These are phyloP conservation scores for Ustilago nuda DNA, from an alignment of 1,284 basidiomycete genomes.

Conservation along the genomic window DNA sequence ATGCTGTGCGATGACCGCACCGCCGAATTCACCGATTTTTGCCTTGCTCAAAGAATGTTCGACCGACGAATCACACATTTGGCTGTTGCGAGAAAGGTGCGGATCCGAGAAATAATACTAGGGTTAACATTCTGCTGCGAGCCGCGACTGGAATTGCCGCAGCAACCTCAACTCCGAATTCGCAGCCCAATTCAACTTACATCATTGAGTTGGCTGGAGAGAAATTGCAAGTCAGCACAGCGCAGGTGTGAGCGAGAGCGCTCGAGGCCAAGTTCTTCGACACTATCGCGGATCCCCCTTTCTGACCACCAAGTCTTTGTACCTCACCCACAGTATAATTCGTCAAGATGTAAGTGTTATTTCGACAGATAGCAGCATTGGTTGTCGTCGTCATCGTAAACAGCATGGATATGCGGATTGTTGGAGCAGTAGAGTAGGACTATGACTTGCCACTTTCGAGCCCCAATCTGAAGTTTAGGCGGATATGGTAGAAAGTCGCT, in stretches of 20 bases:
- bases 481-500: too few relatives aligned
- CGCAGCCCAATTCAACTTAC: background rate
- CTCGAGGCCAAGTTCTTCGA: slow-evolving; percentile 30
- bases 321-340: slow-evolving; percentile 39
- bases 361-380: background rate
- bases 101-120: too few relatives aligned
- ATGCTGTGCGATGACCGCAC: slow-evolving; percentile 22
- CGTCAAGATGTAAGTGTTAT: slow-evolving; percentile 54
- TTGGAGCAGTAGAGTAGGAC: too few relatives aligned
- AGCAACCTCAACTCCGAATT: slow-evolving; percentile 16
- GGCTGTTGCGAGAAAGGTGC: background rate
- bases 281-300: slow-evolving; percentile 33
- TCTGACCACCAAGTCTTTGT: slow-evolving; percentile 48
- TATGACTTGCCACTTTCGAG: too few relatives aligned
- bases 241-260: slow-evolving; percentile 5
- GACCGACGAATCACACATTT: background rate
- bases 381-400: too few relatives aligned
- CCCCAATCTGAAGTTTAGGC: too few relatives aligned
- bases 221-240: slow-evolving; percentile 4
- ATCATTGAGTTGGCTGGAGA: background rate
- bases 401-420: too few relatives aligned
- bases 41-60: background rate
- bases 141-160: slow-evolving; percentile 41
- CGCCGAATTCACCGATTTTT: background rate
- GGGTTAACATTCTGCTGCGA: background rate